A percentile compares a stretch with the other conserved stretches of the same genome.
phyloP scores from a whole-genome alignment of 176 grass and related monocot genomes.

The Pharus latifolius region DNA sequence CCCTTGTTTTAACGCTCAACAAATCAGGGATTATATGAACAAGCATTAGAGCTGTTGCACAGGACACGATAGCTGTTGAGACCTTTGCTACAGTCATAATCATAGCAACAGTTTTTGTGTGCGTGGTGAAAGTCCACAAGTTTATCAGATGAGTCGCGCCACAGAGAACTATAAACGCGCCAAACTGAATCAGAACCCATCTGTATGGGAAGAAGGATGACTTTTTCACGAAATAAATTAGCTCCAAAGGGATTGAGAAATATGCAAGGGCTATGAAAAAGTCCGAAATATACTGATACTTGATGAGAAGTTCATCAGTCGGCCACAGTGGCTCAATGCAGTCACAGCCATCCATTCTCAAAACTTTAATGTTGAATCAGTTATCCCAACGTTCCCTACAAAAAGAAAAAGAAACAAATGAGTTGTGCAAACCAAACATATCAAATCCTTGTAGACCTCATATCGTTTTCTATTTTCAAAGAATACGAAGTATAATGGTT shows the following conservation, averaged over 20 bases:
- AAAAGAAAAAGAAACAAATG: neutral
- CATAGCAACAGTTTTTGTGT: constrained; percentile 34
- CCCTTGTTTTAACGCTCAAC: constrained; percentile 62
- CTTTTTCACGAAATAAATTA: constrained; percentile 82
- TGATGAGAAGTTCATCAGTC: constrained; percentile 45
- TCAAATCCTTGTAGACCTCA: neutral
- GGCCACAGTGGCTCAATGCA: constrained; percentile 59
- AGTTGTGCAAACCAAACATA: neutral
- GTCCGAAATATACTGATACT: constrained; percentile 69
- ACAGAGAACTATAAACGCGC: constrained; percentile 74
- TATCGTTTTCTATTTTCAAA: neutral
- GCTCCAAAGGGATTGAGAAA: constrained; percentile 75
- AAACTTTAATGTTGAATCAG: neutral
- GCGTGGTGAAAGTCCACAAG: constrained; percentile 50
- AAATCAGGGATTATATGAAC: constrained; percentile 68
- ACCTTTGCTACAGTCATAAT: constrained; percentile 53
- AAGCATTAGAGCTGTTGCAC: constrained; percentile 69
- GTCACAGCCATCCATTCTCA: constrained; percentile 42
- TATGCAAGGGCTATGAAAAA: constrained; percentile 82
- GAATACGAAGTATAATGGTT: neutral
- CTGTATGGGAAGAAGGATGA: constrained; percentile 45
- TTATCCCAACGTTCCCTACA: constrained; percentile 26
- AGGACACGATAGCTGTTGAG: constrained; percentile 59
- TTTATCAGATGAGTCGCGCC: constrained; percentile 71
- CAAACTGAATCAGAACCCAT: constrained; percentile 68